Evolutionary conservation across 2,329 filamentous ascomycete genomes (phyloP), one percentile per base, ranked within the genome.

Genomic region (Purpureocillium lavendulum): DNA sequence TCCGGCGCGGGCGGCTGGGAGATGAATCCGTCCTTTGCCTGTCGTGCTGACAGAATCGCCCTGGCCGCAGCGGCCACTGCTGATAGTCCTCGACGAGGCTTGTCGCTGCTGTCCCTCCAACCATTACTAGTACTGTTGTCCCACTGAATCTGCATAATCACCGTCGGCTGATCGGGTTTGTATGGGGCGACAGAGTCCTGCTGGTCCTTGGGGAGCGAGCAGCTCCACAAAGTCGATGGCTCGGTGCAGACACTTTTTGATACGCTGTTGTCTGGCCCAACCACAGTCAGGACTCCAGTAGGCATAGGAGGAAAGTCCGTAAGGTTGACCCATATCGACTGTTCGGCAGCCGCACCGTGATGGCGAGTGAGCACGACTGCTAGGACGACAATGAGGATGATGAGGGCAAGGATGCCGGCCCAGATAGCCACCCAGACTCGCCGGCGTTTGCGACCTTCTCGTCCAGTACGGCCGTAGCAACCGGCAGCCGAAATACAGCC

Each of bases 221-320:
- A 97, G 55, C 84, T 94, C 89, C 89, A 97, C 40, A 92, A 60
- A 0, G 84, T 85, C 9, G 77, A 69, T 1, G 83, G 83, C 7
- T 71, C 66, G 4, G 89, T 79, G 49, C 89, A 97, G 7, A 75
- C 77, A 16, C 75, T 76, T 39, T 77, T 73, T n/a, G 76, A 65
- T 2, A 72, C 64, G 0, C 74, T 73, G 36, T 83, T 79, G 49
- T 85, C 75, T 0, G 87, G 78, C 5, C 82, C 83, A 13, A 84
- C 76, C 13, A 96, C 73, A 0, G 87, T 94, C 44, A 86, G 72
- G 14, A 90, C 73, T 0, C 89, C 90, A 0, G 85, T 90, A 2
- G 86, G 87, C 53, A 96, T 86, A 0, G 88, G 83, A 14, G 89
- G 89, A 49, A 86, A 95, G 37, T 81, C 80, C 1, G 89, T 94